Percentiles rank a stretch among this genome's conserved stretches.
Evolutionary conservation across 257 asterid genomes (phyloP).

Genomic region (Plectranthus barbatus): DNA sequence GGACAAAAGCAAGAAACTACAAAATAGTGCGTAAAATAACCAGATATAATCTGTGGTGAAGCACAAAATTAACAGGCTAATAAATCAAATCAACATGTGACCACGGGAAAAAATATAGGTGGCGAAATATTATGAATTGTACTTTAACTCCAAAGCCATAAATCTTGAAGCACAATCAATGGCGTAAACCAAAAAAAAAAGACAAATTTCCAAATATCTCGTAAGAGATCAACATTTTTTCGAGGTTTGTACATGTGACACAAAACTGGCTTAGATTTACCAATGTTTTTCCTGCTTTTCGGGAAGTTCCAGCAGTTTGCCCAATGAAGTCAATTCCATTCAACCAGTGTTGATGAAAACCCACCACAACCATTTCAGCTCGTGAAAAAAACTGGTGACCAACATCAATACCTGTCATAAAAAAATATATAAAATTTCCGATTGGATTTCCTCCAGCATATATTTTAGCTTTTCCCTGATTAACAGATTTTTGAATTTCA

Average conservation of each 20-base stretch:
- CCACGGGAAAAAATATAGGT: no score
- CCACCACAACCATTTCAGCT: conserved; percentile 88
- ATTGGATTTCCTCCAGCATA: background rate
- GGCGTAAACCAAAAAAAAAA: background rate
- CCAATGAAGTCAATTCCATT: conserved; percentile 77
- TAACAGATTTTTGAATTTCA: background rate
- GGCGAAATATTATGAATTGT: background rate
- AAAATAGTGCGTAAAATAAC: background rate
- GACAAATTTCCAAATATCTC: background rate
- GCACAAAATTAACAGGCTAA: background rate
- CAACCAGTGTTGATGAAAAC: conserved; percentile 83
- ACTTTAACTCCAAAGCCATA: background rate
- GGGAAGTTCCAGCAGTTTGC: background rate
- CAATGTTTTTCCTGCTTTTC: conserved; percentile 21
- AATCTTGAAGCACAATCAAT: background rate
- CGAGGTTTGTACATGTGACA: background rate
- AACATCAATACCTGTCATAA: conserved; percentile 68
- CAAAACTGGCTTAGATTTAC: conserved; percentile 20
- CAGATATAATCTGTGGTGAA: background rate
- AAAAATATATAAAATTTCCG: conserved; percentile 9
- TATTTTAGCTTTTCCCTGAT: background rate
- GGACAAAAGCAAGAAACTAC: background rate
- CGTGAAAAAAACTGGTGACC: conserved; percentile 87
- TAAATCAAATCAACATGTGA: no score
- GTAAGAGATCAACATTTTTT: background rate